Evolutionary conservation across 169 alveolate species (phyloP), one percentile per base, ranked within the genome.

Genomic region (Nephromyces sp.): DNA sequence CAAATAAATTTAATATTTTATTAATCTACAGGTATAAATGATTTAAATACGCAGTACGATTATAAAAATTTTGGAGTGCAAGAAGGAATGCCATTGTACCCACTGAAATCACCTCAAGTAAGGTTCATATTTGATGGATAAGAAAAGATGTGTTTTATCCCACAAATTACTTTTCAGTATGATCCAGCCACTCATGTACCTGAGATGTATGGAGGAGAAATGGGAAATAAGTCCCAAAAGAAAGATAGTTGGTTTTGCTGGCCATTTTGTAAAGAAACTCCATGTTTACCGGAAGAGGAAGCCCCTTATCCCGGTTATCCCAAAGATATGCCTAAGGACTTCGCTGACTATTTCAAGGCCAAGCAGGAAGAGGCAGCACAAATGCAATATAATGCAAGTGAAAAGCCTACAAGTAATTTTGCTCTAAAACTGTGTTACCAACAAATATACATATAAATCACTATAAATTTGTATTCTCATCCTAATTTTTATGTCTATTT

Each of bases 321-420:
- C 34, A 66, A 68, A 62, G 61, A 72, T 31, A 84, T 80, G 84
- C 89, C 89, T 28, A 53, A 74, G 66, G 87, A 84, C 64, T 84
- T 80, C 72, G 81, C 87, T 6, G 71, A 84, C n/a, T 79, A 78
- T 74, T 84, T 84, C 51, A 80, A 81, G 75, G 72, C 32, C 30
- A 72, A 0, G 71, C 1, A 4, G 34, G 27, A 34, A 30, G 34
- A 0, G 74, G 29, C 21, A n/a, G n/a, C n/a, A n/a, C n/a, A n/a
- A n/a, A n/a, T 28, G 25, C 63, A 68, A 22, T 2, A 21, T 21
- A 51, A 53, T 2, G 72, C 2, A 3, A 32, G 66, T 57, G 30
- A 57, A 33, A 27, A 2, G 1, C 4, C n/a, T n/a, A n/a, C n/a
- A n/a, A n/a, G n/a, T n/a, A n/a, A n/a, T n/a, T n/a, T n/a, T n/a